phyloP scores from a whole-genome alignment of 2,329 filamentous ascomycete species.

The Madurella mycetomatis region DNA sequence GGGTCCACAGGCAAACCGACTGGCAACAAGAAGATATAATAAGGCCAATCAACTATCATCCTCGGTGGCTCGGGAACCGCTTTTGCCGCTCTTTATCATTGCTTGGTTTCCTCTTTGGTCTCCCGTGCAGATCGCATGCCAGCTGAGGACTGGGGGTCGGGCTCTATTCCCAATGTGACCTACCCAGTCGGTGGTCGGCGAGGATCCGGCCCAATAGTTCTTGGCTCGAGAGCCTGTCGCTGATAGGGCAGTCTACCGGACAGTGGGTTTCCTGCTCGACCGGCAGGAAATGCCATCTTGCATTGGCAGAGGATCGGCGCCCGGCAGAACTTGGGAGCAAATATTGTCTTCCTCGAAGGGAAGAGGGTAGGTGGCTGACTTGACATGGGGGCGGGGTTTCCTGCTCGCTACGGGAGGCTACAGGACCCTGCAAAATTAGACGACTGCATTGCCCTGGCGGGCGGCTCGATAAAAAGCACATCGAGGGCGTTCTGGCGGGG shows the following conservation, averaged over 20 bases:
- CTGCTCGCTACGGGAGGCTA: neutral
- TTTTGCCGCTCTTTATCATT: constrained; percentile 3
- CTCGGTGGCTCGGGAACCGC: constrained; percentile 4
- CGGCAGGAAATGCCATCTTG: neutral
- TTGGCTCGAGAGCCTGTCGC: too few relatives aligned
- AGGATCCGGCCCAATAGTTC: neutral
- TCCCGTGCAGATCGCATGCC: constrained; percentile 15
- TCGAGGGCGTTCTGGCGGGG: neutral
- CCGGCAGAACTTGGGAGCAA: neutral
- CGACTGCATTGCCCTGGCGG: neutral
- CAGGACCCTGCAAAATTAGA: neutral
- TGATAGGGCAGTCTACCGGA: constrained; percentile 2
- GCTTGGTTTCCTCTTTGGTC: constrained; percentile 7
- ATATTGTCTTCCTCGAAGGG: neutral
- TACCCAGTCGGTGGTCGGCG: neutral
- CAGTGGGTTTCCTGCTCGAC: neutral
- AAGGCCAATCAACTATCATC: constrained; percentile 11
- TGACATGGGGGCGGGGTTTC: neutral
- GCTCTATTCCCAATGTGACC: neutral
- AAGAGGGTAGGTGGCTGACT: too few relatives aligned
- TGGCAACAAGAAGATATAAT: neutral
- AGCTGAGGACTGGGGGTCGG: constrained; percentile 18
- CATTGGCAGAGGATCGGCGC: neutral
- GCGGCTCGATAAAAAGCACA: neutral
- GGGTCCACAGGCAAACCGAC: too few relatives aligned